Evolutionary conservation across 768 basidiomycete genomes (phyloP).

Genomic region (Termitomyces sp.): DNA sequence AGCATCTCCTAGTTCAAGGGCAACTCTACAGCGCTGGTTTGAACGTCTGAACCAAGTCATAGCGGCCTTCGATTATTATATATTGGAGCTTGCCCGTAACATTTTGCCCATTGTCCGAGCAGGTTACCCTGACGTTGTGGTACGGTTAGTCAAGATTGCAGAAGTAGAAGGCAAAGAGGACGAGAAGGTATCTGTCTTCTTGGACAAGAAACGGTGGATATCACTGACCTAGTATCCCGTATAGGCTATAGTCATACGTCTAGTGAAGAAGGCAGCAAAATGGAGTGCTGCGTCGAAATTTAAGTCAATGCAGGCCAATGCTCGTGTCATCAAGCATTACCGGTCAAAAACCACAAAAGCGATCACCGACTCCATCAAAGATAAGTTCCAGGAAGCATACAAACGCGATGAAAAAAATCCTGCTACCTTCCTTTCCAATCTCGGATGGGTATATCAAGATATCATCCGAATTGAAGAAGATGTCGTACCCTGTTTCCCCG

Average conservation of each 20-base stretch:
- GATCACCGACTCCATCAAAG: conserved; percentile 75
- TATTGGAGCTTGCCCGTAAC: conserved; percentile 73
- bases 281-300: conserved; percentile 92
- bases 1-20: conserved; percentile 62
- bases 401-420: conserved; percentile 62
- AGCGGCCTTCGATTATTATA: conserved; percentile 81
- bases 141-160: conserved; percentile 89
- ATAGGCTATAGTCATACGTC: conserved; percentile 89
- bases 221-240: neutral
- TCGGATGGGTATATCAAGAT: conserved; percentile 94
- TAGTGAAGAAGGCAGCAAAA: conserved; percentile 93
- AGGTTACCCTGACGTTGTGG: conserved; percentile 83
- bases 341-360: conserved; percentile 83
- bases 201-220: neutral
- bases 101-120: conserved; percentile 77
- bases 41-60: conserved; percentile 82
- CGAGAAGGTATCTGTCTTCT: conserved; percentile 66
- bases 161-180: conserved; percentile 93
- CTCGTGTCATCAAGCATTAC: conserved; percentile 93
- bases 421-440: conserved; percentile 67
- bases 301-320: conserved; percentile 90
- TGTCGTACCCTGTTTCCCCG: conserved; percentile 88
- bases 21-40: conserved; percentile 76
- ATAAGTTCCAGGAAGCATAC: conserved; percentile 68
- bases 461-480: conserved; percentile 90